Conservation (phyloP, 1,139 yeast genomes). For the Pneumocystis wakefieldiae region DNA sequence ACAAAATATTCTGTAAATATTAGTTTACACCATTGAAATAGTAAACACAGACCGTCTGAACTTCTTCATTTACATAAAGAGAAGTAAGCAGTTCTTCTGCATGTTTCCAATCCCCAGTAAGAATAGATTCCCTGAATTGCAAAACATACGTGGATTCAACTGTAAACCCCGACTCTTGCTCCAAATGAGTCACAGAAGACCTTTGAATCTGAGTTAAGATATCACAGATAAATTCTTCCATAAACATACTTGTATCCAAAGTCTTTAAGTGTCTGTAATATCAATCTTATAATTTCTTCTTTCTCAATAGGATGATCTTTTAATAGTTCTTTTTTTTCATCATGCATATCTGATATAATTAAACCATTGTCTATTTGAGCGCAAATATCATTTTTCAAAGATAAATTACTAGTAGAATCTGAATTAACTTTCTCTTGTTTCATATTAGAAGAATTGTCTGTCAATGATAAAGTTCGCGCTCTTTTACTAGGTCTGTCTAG, state of each 20-base stretch:
- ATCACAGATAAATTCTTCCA: background rate
- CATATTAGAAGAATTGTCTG: background rate
- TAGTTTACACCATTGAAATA: slow-evolving; percentile 7
- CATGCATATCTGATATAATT: background rate
- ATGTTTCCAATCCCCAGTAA: slow-evolving; percentile 30
- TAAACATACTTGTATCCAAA: slow-evolving; percentile 29
- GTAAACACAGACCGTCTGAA: slow-evolving; percentile 10
- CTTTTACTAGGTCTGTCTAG: background rate
- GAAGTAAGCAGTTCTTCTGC: slow-evolving; percentile 27
- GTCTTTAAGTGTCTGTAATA: slow-evolving; percentile 37
- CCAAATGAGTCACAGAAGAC: slow-evolving; percentile 27
- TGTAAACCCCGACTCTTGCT: slow-evolving; percentile 30
- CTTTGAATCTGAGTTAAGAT: background rate
- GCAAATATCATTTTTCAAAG: background rate
- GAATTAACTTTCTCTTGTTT: background rate
- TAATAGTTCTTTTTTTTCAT: background rate
- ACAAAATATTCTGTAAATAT: slow-evolving; percentile 14
- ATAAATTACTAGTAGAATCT: background rate
- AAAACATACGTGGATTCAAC: slow-evolving; percentile 26
- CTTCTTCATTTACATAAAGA: slow-evolving; percentile 21
- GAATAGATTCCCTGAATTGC: slow-evolving; percentile 28
- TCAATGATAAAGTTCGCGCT: background rate
- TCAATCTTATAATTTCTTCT: slow-evolving; percentile 33
- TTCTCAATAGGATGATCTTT: slow-evolving; percentile 16
- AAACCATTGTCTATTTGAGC: background rate